These are phyloP conservation scores for Amanita exitialis DNA, from an alignment of 768 basidiomycete species.

Conservation along the genomic window DNA sequence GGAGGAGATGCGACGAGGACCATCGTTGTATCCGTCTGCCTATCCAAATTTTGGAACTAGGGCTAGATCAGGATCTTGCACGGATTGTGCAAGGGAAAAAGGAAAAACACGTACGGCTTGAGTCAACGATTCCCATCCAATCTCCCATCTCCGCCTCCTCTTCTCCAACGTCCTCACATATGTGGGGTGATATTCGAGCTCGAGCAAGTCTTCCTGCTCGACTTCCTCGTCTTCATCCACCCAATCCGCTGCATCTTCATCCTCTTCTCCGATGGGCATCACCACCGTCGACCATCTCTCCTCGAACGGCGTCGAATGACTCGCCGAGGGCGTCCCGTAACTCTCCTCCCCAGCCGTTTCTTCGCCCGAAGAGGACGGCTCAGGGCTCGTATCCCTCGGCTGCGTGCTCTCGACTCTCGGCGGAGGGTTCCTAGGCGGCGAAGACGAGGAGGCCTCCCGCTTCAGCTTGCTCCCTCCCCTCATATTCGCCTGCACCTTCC, in stretches of 20 bases:
- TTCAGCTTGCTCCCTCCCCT: slow-evolving; percentile 11
- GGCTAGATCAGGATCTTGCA: slow-evolving; percentile 1
- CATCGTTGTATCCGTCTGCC: slow-evolving; percentile 75
- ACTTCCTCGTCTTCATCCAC: slow-evolving; percentile 65
- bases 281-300: not conserved
- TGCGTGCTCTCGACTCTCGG: slow-evolving; percentile 78
- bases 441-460: slow-evolving; percentile 12
- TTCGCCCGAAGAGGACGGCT: slow-evolving; percentile 66
- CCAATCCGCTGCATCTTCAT: slow-evolving; percentile 50
- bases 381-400: slow-evolving; percentile 73
- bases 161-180: slow-evolving; percentile 61
- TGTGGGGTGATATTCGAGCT: slow-evolving; percentile 67
- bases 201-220: slow-evolving; percentile 61
- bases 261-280: slow-evolving; percentile 6
- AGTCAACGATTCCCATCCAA: slow-evolving; percentile 63
- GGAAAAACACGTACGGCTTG: slow-evolving; percentile 45
- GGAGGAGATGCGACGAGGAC: slow-evolving; percentile 67
- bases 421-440: slow-evolving; percentile 42
- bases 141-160: slow-evolving; percentile 62
- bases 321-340: slow-evolving; percentile 16
- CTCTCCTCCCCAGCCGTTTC: slow-evolving; percentile 66
- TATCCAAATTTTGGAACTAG: slow-evolving; percentile 70
- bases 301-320: slow-evolving; percentile 11
- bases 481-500: slow-evolving; percentile 28
- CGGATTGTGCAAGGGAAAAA: slow-evolving; percentile 7